Evolutionary conservation across 2,329 filamentous ascomycete genomes (phyloP).

Genomic region (Seiridium cupressi): DNA sequence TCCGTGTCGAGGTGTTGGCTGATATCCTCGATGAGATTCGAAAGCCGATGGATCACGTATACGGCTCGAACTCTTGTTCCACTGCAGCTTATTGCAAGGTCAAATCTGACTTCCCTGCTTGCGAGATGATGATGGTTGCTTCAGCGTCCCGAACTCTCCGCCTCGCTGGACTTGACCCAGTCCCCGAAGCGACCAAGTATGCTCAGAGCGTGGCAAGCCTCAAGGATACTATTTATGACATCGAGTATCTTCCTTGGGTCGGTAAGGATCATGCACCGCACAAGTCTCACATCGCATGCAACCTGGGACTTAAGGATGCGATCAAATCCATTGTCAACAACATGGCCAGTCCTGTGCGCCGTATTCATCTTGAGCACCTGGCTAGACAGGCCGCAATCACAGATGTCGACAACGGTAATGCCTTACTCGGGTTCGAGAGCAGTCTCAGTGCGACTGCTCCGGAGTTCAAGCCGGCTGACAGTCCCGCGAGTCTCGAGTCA

Average conservation of each 20-base stretch:
- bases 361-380: constrained; percentile 3
- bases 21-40: constrained; percentile 15
- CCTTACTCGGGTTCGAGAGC: neutral
- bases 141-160: constrained; percentile 15
- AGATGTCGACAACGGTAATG: constrained; percentile 2
- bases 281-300: constrained; percentile 17
- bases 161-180: constrained; percentile 15
- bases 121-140: constrained; percentile 24
- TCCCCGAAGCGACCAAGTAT: constrained; percentile 15
- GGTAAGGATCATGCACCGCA: constrained; percentile 20
- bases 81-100: neutral
- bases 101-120: constrained; percentile 16
- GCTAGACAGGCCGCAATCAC: neutral
- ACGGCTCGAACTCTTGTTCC: no score
- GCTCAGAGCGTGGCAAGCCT: constrained; percentile 16
- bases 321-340: constrained; percentile 11
- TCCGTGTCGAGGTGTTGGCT: constrained; percentile 13
- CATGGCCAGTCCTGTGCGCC: constrained; percentile 14
- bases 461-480: neutral
- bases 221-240: constrained; percentile 12
- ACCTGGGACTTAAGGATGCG: constrained; percentile 15
- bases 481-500: neutral
- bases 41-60: constrained; percentile 9
- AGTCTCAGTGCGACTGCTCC: neutral
- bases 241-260: constrained; percentile 16